These are phyloP conservation scores for Alloteropsis semialata DNA, from an alignment of 176 grass and related monocot species.

Conservation along the genomic window DNA sequence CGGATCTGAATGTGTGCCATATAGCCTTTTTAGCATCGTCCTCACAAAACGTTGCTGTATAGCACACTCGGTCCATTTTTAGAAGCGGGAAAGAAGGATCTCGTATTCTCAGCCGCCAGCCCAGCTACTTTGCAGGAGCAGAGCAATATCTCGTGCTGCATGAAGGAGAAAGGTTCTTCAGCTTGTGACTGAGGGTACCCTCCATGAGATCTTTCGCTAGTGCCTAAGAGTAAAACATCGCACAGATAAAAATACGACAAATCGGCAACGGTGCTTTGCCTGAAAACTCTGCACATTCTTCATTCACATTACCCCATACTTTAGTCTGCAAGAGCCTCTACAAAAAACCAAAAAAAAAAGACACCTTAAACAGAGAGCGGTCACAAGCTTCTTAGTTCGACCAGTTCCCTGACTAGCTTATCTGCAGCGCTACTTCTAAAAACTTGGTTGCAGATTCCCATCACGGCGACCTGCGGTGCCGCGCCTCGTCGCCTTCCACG, in stretches of 20 bases:
- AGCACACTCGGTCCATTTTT: too few relatives aligned
- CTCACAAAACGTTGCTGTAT: too few relatives aligned
- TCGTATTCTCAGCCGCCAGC: too few relatives aligned
- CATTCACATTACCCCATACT: conserved; percentile 18
- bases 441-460: neutral
- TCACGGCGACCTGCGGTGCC: conserved; percentile 14
- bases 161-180: neutral
- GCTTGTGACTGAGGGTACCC: neutral
- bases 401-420: neutral
- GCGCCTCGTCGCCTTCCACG: conserved; percentile 25
- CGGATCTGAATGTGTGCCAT: too few relatives aligned
- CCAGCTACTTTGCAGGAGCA: neutral
- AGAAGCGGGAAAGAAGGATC: too few relatives aligned
- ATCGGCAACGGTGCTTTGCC: neutral
- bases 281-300: conserved; percentile 22
- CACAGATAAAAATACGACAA: neutral
- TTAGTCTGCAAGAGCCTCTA: conserved; percentile 14
- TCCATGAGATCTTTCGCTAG: neutral
- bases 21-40: too few relatives aligned
- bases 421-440: conserved; percentile 34
- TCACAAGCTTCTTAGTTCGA: neutral
- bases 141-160: neutral
- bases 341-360: neutral
- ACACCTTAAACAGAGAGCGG: neutral
- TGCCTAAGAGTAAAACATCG: neutral